Evolutionary conservation across 2,329 filamentous ascomycete genomes (phyloP).

Genomic region (Trichophyton simii): DNA sequence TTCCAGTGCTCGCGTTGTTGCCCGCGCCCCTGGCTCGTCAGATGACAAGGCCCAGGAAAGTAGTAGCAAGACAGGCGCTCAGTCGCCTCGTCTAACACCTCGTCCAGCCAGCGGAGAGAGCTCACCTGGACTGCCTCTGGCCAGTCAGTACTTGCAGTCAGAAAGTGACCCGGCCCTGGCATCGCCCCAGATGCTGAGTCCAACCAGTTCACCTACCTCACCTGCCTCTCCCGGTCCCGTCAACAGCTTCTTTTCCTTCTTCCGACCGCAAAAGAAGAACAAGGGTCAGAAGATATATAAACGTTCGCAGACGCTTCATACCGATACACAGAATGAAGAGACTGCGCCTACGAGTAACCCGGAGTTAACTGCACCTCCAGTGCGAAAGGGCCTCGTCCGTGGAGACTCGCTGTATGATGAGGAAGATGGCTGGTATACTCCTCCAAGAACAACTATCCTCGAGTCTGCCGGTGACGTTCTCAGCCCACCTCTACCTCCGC

Average conservation of each 20-base stretch:
- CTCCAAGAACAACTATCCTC: constrained; percentile 84
- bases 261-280: constrained; percentile 45
- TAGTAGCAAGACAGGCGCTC: not conserved
- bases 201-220: constrained; percentile 7
- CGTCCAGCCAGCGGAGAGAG: not conserved
- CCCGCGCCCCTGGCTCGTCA: constrained; percentile 7
- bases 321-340: not conserved
- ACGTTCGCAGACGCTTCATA: constrained; percentile 59
- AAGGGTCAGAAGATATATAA: constrained; percentile 53
- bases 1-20: constrained; percentile 33
- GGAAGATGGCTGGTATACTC: constrained; percentile 48
- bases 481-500: constrained; percentile 72
- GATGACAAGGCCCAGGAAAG: constrained; percentile 6
- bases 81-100: not conserved
- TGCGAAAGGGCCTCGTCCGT: constrained; percentile 28
- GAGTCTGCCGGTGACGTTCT: constrained; percentile 88
- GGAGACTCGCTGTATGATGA: constrained; percentile 39
- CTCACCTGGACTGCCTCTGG: constrained; percentile 7
- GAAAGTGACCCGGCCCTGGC: constrained; percentile 7
- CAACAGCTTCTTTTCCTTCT: constrained; percentile 58
- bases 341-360: not conserved
- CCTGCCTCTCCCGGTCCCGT: constrained; percentile 39
- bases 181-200: not conserved
- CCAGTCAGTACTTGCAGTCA: constrained; percentile 14
- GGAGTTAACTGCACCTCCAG: constrained; percentile 4